Conservation (phyloP, 305 asterid genomes). For the Fraxinus baroniana region DNA sequence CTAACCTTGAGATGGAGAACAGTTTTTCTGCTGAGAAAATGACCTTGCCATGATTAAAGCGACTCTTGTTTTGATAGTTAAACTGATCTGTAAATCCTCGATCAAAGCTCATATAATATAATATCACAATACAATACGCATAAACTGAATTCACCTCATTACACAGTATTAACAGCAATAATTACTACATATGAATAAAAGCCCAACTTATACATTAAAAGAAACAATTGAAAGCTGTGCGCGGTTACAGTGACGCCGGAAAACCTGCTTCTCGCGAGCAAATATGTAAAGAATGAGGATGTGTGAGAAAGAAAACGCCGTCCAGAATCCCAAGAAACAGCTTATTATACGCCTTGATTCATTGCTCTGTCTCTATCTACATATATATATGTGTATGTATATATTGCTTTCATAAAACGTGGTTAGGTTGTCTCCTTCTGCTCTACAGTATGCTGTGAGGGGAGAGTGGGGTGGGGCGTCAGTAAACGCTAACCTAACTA, state of each 20-base stretch:
- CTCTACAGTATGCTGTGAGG: slow-evolving; percentile 34
- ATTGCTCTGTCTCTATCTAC: not conserved
- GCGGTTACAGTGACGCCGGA: slow-evolving; percentile 2
- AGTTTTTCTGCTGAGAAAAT: slow-evolving; percentile 47
- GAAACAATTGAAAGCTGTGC: not conserved
- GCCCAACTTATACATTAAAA: not conserved
- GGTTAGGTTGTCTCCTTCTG: slow-evolving; percentile 59
- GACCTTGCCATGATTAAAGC: slow-evolving; percentile 55
- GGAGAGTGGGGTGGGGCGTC: not conserved
- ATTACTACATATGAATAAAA: not conserved
- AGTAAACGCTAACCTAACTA: slow-evolving; percentile 25
- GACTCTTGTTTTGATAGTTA: slow-evolving; percentile 18
- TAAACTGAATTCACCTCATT: slow-evolving; percentile 19
- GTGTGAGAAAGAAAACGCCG: slow-evolving; percentile 39
- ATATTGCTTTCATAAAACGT: slow-evolving; percentile 46
- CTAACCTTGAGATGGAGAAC: slow-evolving; percentile 48
- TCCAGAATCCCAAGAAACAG: slow-evolving; percentile 50
- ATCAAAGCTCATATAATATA: slow-evolving; percentile 4
- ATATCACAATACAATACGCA: slow-evolving; percentile 7
- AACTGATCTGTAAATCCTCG: slow-evolving; percentile 28
- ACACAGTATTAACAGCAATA: not conserved
- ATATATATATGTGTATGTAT: not conserved
- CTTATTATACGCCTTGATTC: slow-evolving; percentile 23
- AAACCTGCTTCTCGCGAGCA: not conserved
- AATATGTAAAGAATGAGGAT: slow-evolving; percentile 10